Conservation (phyloP, 495 filamentous ascomycete genomes). For the Aspergillus panamensis region DNA sequence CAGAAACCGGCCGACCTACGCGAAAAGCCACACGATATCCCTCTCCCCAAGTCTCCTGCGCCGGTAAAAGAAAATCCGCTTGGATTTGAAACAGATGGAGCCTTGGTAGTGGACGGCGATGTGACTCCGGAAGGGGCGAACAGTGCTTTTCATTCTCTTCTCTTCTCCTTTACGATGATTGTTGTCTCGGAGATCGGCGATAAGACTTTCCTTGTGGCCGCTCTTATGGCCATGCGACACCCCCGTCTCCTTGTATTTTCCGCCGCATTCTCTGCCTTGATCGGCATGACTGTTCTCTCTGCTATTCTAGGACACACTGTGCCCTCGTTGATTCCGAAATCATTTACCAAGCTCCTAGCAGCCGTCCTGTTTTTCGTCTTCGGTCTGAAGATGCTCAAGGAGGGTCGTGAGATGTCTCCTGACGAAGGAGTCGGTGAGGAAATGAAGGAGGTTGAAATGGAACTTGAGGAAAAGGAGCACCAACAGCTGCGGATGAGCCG, state of each 20-base stretch:
- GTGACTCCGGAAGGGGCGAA: constrained; percentile 55
- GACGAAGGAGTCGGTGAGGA: constrained; percentile 89
- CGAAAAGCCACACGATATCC: constrained; percentile 73
- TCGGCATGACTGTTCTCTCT: constrained; percentile 94
- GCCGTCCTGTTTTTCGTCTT: constrained; percentile 85
- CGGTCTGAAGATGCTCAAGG: constrained; percentile 77
- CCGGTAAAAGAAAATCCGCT: constrained; percentile 61
- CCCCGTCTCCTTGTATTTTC: constrained; percentile 89
- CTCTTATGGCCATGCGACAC: constrained; percentile 98
- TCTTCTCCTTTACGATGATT: constrained; percentile 95
- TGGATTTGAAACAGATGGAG: constrained; percentile 48
- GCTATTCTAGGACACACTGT: constrained; percentile 93
- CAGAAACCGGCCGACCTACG: constrained; percentile 84
- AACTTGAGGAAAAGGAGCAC: constrained; percentile 91
- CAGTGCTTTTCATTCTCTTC: constrained; percentile 83
- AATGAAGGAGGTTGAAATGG: constrained; percentile 95
- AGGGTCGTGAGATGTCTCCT: constrained; percentile 82
- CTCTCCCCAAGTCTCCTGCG: constrained; percentile 67
- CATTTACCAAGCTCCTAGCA: constrained; percentile 81
- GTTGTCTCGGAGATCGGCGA: constrained; percentile 96
- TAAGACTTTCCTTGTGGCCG: constrained; percentile 96
- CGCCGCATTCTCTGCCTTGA: constrained; percentile 84
- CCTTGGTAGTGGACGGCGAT: neutral
- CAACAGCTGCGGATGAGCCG: constrained; percentile 52
- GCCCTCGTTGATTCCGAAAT: constrained; percentile 83